Evolutionary conservation across 2,329 filamentous ascomycete genomes (phyloP).

Genomic region (Alternaria rosae): DNA sequence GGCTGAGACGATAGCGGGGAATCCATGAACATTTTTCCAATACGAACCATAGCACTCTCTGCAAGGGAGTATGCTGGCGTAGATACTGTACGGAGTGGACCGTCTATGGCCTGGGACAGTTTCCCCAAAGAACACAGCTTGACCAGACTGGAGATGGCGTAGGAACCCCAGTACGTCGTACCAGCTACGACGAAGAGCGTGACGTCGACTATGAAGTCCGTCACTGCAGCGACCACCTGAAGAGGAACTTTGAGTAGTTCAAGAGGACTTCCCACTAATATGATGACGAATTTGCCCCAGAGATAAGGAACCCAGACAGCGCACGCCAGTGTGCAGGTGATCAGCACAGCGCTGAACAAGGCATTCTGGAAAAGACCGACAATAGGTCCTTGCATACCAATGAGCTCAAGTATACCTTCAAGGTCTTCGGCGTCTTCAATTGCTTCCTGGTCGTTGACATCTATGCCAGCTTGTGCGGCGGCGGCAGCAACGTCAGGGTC

Average conservation of each 20-base stretch:
- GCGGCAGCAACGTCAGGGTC: slow-evolving; percentile 69
- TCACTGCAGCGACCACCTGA: slow-evolving; percentile 72
- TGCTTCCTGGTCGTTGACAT: slow-evolving; percentile 72
- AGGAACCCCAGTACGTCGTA: slow-evolving; percentile 53
- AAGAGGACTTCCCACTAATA: slow-evolving; percentile 79
- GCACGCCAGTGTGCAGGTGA: slow-evolving; percentile 81
- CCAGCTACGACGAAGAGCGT: slow-evolving; percentile 69
- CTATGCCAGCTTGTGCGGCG: slow-evolving; percentile 72
- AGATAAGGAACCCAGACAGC: slow-evolving; percentile 94
- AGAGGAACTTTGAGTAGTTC: slow-evolving; percentile 73
- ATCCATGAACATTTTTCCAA: slow-evolving; percentile 39
- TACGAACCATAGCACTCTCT: slow-evolving; percentile 45
- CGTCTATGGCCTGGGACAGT: slow-evolving; percentile 25
- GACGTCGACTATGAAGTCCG: slow-evolving; percentile 81
- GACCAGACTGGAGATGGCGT: slow-evolving; percentile 35
- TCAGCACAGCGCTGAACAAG: slow-evolving; percentile 89
- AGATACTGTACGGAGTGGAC: slow-evolving; percentile 31
- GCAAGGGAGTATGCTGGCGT: slow-evolving; percentile 44
- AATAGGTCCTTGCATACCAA: slow-evolving; percentile 94
- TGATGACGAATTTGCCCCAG: slow-evolving; percentile 82
- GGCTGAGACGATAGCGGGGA: slow-evolving; percentile 39
- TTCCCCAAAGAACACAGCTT: slow-evolving; percentile 28
- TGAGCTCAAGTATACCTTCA: slow-evolving; percentile 92
- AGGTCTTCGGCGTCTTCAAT: slow-evolving; percentile 89
- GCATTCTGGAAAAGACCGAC: slow-evolving; percentile 92